Percentiles rank a stretch among this genome's conserved stretches.
Conservation (phyloP, 2,329 filamentous ascomycete species). For the Botrytis aclada region DNA sequence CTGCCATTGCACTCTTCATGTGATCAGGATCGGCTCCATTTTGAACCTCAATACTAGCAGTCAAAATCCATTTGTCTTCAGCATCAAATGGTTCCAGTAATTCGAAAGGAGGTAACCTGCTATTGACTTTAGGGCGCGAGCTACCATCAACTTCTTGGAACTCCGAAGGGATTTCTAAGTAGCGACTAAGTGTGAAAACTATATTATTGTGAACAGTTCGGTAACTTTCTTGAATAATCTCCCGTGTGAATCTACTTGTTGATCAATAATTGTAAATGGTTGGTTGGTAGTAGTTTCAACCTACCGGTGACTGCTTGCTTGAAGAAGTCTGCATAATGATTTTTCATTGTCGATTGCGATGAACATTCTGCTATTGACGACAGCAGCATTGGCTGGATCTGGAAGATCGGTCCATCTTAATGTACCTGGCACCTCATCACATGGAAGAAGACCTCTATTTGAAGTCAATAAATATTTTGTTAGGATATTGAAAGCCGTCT, state of each 20-base stretch:
- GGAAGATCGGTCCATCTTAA: slow-evolving; percentile 60
- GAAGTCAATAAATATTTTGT: not conserved
- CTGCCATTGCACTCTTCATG: slow-evolving; percentile 53
- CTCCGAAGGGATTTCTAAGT: slow-evolving; percentile 27
- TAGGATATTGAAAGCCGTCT: not conserved
- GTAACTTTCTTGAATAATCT: slow-evolving; percentile 31
- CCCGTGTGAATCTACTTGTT: slow-evolving; percentile 29
- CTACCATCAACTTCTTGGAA: slow-evolving; percentile 29
- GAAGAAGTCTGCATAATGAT: slow-evolving; percentile 47
- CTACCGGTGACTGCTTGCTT: slow-evolving; percentile 53
- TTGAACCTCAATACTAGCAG: slow-evolving; percentile 51
- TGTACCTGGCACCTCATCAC: slow-evolving; percentile 45
- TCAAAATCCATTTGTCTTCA: slow-evolving; percentile 53
- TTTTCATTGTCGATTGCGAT: slow-evolving; percentile 38
- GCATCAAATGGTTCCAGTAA: slow-evolving; percentile 48
- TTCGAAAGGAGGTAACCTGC: slow-evolving; percentile 46
- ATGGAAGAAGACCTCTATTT: not conserved
- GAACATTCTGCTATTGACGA: slow-evolving; percentile 34
- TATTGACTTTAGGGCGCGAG: slow-evolving; percentile 31
- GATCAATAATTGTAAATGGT: slow-evolving; percentile 16
- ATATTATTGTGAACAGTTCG: slow-evolving; percentile 34
- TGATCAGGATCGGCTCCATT: slow-evolving; percentile 55
- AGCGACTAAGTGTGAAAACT: slow-evolving; percentile 33
- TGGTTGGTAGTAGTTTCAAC: slow-evolving; percentile 22
- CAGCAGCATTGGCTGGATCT: slow-evolving; percentile 44